phyloP scores from a whole-genome alignment of 257 asterid genomes.

The Sherardia arvensis region DNA sequence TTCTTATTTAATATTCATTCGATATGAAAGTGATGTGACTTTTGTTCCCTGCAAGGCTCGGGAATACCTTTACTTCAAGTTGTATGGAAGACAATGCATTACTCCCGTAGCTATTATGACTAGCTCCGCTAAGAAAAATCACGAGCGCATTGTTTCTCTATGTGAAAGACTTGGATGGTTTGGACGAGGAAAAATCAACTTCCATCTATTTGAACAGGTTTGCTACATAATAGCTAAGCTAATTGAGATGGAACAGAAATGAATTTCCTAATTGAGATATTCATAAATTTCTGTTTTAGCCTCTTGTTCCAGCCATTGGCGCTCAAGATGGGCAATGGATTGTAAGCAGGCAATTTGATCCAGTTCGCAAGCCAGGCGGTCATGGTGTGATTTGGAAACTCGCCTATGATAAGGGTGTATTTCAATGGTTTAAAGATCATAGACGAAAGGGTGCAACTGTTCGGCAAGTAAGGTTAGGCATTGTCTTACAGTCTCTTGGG shows the following conservation, averaged over 20 bases:
- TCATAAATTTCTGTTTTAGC: slow-evolving; percentile 47
- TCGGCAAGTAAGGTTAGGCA: slow-evolving; percentile 82
- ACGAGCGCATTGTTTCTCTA: slow-evolving; percentile 52
- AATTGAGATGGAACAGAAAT: slow-evolving; percentile 3
- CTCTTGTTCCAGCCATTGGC: slow-evolving; percentile 95
- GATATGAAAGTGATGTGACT: slow-evolving; percentile 19
- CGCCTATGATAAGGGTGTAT: slow-evolving; percentile 88
- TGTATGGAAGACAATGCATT: slow-evolving; percentile 82
- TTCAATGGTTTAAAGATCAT: slow-evolving; percentile 73
- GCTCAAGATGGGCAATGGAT: slow-evolving; percentile 97
- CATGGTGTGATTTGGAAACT: slow-evolving; percentile 99
- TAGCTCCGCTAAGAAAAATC: slow-evolving; percentile 89
- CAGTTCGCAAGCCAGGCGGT: slow-evolving; percentile 98
- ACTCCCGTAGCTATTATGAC: slow-evolving; percentile 99
- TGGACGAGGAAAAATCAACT: slow-evolving; percentile 81
- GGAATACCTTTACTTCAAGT: slow-evolving; percentile 89
- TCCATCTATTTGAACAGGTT: slow-evolving; percentile 91
- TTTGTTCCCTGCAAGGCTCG: slow-evolving; percentile 63
- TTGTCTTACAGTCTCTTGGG: slow-evolving; percentile 6
- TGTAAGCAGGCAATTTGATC: slow-evolving; percentile 49
- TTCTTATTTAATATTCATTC: slow-evolving; percentile 1
- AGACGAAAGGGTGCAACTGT: slow-evolving; percentile 91
- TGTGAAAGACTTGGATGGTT: slow-evolving; percentile 81
- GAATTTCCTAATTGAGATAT: slow-evolving; percentile 23
- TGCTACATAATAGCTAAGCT: slow-evolving; percentile 11